Conservation (phyloP, 2,329 filamentous ascomycete genomes). For the Chrysosphaeria jannelii region DNA sequence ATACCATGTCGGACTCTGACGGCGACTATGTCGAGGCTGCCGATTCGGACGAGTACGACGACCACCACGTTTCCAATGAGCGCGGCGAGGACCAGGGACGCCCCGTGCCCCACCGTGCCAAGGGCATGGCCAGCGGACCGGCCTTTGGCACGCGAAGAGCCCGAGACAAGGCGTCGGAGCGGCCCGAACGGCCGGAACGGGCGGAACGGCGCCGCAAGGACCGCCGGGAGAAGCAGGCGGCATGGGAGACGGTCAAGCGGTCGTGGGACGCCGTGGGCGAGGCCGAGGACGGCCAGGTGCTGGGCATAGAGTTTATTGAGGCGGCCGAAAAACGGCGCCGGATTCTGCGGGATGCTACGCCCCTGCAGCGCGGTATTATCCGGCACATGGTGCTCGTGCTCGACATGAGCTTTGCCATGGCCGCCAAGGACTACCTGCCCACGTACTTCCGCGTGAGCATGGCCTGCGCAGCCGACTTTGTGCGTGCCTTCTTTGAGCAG, state of each 20-base stretch:
- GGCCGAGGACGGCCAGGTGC: constrained; percentile 49
- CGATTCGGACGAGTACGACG: constrained; percentile 32
- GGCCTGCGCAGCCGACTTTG: constrained; percentile 61
- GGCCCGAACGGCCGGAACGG: too few relatives aligned
- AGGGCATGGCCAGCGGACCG: too few relatives aligned
- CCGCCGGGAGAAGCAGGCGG: constrained; percentile 14
- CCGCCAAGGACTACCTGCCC: constrained; percentile 78
- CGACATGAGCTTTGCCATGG: constrained; percentile 81
- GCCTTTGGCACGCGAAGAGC: too few relatives aligned
- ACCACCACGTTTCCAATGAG: constrained; percentile 13
- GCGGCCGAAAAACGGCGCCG: constrained; percentile 57
- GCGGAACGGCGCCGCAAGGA: background rate
- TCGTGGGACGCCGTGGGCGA: constrained; percentile 50
- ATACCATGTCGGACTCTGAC: constrained; percentile 38
- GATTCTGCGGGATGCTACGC: constrained; percentile 75
- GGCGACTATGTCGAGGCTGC: constrained; percentile 35
- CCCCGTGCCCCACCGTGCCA: background rate
- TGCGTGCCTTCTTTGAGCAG: constrained; percentile 89
- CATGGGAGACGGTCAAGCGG: constrained; percentile 35
- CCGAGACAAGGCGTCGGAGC: too few relatives aligned
- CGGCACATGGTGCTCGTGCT: constrained; percentile 77
- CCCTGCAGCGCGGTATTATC: constrained; percentile 86
- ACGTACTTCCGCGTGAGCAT: constrained; percentile 60
- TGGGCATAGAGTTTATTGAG: constrained; percentile 46
- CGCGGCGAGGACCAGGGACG: constrained; percentile 4